phyloP scores from a whole-genome alignment of 768 basidiomycete species.

The Mycena galopus region DNA sequence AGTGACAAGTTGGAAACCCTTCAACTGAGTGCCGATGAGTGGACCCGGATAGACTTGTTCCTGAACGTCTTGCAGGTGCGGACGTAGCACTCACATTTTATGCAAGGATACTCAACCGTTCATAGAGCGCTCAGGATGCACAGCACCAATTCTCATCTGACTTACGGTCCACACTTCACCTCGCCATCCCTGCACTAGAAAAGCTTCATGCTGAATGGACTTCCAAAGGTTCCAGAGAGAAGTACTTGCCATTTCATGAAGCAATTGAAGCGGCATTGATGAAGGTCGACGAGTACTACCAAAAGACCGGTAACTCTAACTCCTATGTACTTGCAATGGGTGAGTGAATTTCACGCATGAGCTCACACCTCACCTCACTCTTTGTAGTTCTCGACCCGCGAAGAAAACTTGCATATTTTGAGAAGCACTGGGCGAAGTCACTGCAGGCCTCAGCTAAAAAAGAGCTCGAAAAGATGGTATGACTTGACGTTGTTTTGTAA shows the following conservation, averaged over 20 bases:
- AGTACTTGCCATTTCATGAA: conserved; percentile 39
- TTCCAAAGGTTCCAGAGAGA: not conserved
- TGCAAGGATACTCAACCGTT: not conserved
- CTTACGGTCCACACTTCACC: conserved; percentile 39
- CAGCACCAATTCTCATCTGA: conserved; percentile 51
- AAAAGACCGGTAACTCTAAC: not conserved
- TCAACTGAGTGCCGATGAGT: conserved; percentile 37
- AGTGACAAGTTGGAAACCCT: conserved; percentile 33
- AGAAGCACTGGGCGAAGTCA: conserved; percentile 39
- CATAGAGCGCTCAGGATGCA: conserved; percentile 43
- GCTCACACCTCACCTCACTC: not conserved
- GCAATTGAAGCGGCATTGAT: conserved; percentile 36
- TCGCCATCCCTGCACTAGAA: conserved; percentile 48
- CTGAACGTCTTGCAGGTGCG: conserved; percentile 34
- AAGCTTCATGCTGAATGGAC: conserved; percentile 44
- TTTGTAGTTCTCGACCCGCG: conserved; percentile 4
- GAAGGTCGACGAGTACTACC: conserved; percentile 12
- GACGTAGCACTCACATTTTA: not conserved
- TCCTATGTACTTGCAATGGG: conserved; percentile 7
- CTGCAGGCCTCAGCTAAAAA: conserved; percentile 35
- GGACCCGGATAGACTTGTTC: conserved; percentile 38
- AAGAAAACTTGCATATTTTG: not conserved
- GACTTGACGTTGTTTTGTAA: conserved; percentile 6
- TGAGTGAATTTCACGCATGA: not conserved
- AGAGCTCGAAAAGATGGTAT: conserved; percentile 35